These are phyloP conservation scores for Nakataea oryzae DNA, from an alignment of 2,329 filamentous ascomycete genomes.

Conservation along the genomic window DNA sequence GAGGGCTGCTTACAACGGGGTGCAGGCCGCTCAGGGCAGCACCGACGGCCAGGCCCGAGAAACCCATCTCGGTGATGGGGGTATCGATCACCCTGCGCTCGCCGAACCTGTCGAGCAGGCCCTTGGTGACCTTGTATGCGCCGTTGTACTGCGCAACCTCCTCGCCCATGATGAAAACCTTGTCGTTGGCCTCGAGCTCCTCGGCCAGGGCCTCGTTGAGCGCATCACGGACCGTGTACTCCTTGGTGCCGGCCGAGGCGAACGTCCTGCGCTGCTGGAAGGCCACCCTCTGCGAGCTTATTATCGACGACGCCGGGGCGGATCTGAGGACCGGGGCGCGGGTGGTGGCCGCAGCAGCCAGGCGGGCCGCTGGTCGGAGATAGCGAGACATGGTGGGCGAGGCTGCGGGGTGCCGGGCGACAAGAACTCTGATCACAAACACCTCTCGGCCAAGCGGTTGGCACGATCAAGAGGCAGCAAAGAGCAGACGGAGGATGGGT, in stretches of 20 bases:
- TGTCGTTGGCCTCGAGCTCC: constrained; percentile 88
- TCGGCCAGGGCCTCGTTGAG: constrained; percentile 96
- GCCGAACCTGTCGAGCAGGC: constrained; percentile 90
- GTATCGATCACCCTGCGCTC: constrained; percentile 97
- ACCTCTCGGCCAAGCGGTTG: background rate
- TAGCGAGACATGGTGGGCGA: constrained; percentile 30
- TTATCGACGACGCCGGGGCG: constrained; percentile 8
- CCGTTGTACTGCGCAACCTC: constrained; percentile 99
- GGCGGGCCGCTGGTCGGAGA: constrained; percentile 30
- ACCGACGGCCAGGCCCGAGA: constrained; percentile 86
- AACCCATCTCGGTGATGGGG: constrained; percentile 96
- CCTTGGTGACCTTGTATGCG: constrained; percentile 99
- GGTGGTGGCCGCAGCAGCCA: constrained; percentile 22
- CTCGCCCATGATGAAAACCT: constrained; percentile 94
- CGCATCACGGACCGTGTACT: constrained; percentile 94
- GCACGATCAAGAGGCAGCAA: background rate
- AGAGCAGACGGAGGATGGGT: background rate
- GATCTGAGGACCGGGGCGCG: constrained; percentile 15
- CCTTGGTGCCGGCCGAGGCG: constrained; percentile 60
- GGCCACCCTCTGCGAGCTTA: constrained; percentile 1
- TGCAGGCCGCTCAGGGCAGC: constrained; percentile 89
- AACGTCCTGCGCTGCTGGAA: constrained; percentile 39
- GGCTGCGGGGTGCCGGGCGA: too few species aligned
- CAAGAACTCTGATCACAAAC: too few species aligned
- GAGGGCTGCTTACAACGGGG: constrained; percentile 57